phyloP scores from a whole-genome alignment of 495 filamentous ascomycete species.

The Neurospora tetraspora region DNA sequence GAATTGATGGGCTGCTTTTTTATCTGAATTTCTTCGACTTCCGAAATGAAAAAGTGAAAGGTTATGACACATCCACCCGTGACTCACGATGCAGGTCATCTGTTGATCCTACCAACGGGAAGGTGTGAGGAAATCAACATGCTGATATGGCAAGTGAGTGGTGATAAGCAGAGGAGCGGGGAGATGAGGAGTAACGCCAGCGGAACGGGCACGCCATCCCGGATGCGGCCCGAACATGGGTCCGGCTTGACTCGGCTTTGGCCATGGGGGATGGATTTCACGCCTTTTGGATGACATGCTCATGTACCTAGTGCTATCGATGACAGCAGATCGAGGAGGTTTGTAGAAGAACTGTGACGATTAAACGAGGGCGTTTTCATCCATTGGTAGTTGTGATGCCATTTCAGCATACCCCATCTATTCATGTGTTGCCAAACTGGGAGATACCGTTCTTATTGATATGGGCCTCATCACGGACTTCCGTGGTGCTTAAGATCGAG shows the following conservation, averaged over 20 bases:
- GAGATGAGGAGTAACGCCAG: neutral
- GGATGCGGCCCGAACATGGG: neutral
- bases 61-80: neutral
- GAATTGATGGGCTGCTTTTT: too few species aligned
- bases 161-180: neutral
- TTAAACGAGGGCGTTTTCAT: too few species aligned
- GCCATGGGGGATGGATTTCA: neutral
- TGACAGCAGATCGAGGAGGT: too few species aligned
- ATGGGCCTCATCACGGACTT: neutral
- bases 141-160: neutral
- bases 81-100: neutral
- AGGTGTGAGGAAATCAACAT: neutral
- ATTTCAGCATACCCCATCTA: neutral
- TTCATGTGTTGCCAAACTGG: neutral
- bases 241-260: neutral
- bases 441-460: neutral
- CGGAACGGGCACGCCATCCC: neutral
- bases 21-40: too few species aligned
- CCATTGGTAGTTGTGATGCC: too few species aligned
- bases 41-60: neutral
- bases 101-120: neutral
- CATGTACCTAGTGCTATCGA: too few species aligned
- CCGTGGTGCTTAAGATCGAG: neutral
- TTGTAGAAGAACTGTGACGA: too few species aligned
- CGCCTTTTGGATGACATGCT: neutral